A percentile compares a stretch with the other conserved stretches of the same genome.
Conservation (phyloP, 352 stramenopile species). For the Phytophthora litchii region DNA sequence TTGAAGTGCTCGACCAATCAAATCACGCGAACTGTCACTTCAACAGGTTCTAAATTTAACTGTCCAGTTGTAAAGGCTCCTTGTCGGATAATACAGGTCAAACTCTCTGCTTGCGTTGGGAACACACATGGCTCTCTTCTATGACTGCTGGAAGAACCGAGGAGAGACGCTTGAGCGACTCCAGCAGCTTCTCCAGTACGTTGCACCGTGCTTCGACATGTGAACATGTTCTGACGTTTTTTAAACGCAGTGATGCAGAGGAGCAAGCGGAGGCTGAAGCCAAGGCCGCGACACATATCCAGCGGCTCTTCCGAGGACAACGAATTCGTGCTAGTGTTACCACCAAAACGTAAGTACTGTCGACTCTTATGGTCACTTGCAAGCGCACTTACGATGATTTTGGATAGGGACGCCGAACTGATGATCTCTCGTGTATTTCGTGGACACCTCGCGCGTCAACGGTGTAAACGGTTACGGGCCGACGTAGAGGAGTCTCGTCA, state of each 20-base stretch:
- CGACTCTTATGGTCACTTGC: neutral
- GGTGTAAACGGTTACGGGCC: constrained; percentile 28
- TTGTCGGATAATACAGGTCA: too few species aligned
- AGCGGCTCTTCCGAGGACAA: constrained; percentile 66
- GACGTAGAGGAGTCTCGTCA: constrained; percentile 29
- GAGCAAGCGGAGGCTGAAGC: constrained; percentile 44
- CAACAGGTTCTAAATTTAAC: too few species aligned
- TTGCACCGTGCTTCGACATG: neutral
- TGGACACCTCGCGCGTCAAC: constrained; percentile 52
- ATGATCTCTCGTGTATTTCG: constrained; percentile 63
- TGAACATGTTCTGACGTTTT: too few species aligned
- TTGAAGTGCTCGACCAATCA: constrained; percentile 37
- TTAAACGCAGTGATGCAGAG: constrained; percentile 48
- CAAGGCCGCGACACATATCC: constrained; percentile 56
- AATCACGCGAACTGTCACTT: neutral
- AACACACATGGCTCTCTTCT: constrained; percentile 61
- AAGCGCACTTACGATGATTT: neutral
- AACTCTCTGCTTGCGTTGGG: too few species aligned
- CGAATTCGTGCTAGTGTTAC: constrained; percentile 50
- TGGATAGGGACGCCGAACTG: constrained; percentile 51
- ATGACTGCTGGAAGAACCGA: constrained; percentile 65
- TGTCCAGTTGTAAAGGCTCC: too few species aligned
- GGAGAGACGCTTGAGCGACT: constrained; percentile 50
- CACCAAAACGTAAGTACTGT: constrained; percentile 34
- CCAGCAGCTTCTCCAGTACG: constrained; percentile 56